These are phyloP conservation scores for Septoria linicola DNA, from an alignment of 2,329 filamentous ascomycete species.

Conservation along the genomic window DNA sequence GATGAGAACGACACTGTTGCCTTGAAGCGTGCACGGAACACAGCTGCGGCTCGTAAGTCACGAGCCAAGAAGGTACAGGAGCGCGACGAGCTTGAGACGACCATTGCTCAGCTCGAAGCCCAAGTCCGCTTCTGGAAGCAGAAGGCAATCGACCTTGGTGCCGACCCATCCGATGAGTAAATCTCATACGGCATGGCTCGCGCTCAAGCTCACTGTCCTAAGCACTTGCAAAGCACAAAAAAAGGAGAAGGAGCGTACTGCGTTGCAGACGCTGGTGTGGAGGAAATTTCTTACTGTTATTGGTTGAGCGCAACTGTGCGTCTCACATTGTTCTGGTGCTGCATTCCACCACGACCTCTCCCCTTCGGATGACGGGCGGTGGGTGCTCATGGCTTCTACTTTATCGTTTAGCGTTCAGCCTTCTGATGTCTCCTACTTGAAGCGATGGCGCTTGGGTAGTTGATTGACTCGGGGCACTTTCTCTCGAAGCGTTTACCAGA, in stretches of 20 bases:
- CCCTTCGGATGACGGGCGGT: conserved; percentile 11
- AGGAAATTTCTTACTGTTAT: conserved; percentile 17
- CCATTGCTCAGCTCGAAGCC: conserved; percentile 56
- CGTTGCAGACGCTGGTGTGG: conserved; percentile 27
- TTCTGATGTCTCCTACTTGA: conserved; percentile 50
- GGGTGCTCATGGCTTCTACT: background rate
- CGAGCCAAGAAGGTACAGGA: conserved; percentile 79
- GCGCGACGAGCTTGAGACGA: conserved; percentile 70
- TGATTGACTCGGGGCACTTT: conserved; percentile 51
- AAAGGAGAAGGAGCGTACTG: conserved; percentile 16
- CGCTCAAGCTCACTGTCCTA: background rate
- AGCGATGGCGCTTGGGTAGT: conserved; percentile 32
- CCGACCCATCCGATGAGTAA: conserved; percentile 19
- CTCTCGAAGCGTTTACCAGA: conserved; percentile 9
- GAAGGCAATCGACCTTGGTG: conserved; percentile 26
- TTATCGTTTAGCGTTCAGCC: background rate
- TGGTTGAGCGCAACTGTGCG: conserved; percentile 21
- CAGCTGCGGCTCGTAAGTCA: conserved; percentile 88
- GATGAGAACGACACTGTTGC: conserved; percentile 74
- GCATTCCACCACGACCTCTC: conserved; percentile 10
- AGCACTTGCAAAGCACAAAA: conserved; percentile 14
- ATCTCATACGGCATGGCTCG: background rate
- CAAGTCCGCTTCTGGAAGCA: conserved; percentile 39
- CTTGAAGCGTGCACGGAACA: conserved; percentile 91
- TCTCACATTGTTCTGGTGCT: conserved; percentile 20